Evolutionary conservation across 345 rosid genomes (phyloP).

Genomic region (Hypericum perforatum): DNA sequence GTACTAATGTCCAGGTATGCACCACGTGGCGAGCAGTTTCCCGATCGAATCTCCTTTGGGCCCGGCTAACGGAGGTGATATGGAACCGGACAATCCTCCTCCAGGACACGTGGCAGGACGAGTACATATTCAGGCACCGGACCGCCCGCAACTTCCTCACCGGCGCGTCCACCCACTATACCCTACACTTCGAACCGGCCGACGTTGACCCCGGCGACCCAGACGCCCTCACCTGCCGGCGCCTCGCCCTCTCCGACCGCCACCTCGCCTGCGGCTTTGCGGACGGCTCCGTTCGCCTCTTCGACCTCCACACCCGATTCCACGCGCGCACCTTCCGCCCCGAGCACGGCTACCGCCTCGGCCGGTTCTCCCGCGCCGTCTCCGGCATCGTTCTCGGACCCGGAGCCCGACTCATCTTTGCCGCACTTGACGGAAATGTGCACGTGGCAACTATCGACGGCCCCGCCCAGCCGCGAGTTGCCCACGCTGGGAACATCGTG

Average conservation of each 20-base stretch:
- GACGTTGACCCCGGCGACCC: slow-evolving; percentile 42
- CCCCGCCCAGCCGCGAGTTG: slow-evolving; percentile 29
- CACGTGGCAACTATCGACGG: slow-evolving; percentile 48
- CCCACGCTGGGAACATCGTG: slow-evolving; percentile 45
- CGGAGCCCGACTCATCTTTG: slow-evolving; percentile 41
- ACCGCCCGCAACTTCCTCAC: slow-evolving; percentile 52
- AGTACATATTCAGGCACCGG: slow-evolving; percentile 53
- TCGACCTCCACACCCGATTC: slow-evolving; percentile 40
- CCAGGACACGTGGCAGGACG: slow-evolving; percentile 62
- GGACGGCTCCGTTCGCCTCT: slow-evolving; percentile 77
- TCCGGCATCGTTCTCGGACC: slow-evolving; percentile 48
- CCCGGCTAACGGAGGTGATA: slow-evolving; percentile 35
- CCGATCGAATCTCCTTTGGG: slow-evolving; percentile 72
- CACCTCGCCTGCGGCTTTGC: slow-evolving; percentile 79
- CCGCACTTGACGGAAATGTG: slow-evolving; percentile 66
- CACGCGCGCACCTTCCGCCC: slow-evolving; percentile 59
- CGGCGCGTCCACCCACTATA: slow-evolving; percentile 25
- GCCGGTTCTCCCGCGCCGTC: slow-evolving; percentile 65
- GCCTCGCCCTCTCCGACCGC: slow-evolving; percentile 64
- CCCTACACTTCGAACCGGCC: slow-evolving; percentile 49
- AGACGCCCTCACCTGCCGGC: slow-evolving; percentile 56
- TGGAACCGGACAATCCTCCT: slow-evolving; percentile 45
- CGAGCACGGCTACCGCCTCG: slow-evolving; percentile 46
- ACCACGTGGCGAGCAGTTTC: slow-evolving; percentile 87
- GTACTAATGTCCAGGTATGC: slow-evolving; percentile 43